Base-by-base conservation (phyloP, 1,139 yeast species). In the Yamadazyma triangularis region DNA sequence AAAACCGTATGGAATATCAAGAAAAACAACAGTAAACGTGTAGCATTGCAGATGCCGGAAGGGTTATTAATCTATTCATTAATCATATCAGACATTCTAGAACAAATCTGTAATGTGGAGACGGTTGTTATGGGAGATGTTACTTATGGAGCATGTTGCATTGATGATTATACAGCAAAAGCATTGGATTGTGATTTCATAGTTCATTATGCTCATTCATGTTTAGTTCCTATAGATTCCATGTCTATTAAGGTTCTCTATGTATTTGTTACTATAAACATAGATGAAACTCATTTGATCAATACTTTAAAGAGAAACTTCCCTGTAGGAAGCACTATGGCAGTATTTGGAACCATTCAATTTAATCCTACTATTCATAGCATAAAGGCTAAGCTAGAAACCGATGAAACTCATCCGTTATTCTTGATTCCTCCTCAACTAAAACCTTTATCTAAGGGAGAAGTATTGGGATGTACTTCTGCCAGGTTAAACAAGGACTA, bases 51-150 rank as follows among this genome's bases (percentile, higher is more conserved):
- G 50, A 85, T 91, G 95, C 99, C 99, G 1, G 99, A 91, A 56
- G 99, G 99, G 1, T 59, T 91, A 25, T 63, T 91, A 32, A 83
- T 91, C 3, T 91, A 89, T 53, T 80, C 97, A 1, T 70, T 94
- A 40, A 73, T 91, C 26, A 77, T 91, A 13, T 72, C 95, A 2
- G 99, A 91, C 56, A 91, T 91, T 19, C 55, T 91, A 24, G 96
- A 88, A 51, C 96, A 89, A 56, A 89, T 91, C 48, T 88, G 96
- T 51, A 60, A 64, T 5, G 91, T 83, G 30, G 96, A 89, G 49
- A 85, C 91, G 0, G 69, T 93, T 1, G 94, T 91, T 4, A 93
- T 91, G 98, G 99, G 99, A 2, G 99, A 91, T 56, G 98, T 91
- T 1, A 87, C 96, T 0, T 91, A 91, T 50, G 99, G 99, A 21